phyloP scores from a whole-genome alignment of 2,329 filamentous ascomycete species.

The Penicillium sclerotiorum region DNA sequence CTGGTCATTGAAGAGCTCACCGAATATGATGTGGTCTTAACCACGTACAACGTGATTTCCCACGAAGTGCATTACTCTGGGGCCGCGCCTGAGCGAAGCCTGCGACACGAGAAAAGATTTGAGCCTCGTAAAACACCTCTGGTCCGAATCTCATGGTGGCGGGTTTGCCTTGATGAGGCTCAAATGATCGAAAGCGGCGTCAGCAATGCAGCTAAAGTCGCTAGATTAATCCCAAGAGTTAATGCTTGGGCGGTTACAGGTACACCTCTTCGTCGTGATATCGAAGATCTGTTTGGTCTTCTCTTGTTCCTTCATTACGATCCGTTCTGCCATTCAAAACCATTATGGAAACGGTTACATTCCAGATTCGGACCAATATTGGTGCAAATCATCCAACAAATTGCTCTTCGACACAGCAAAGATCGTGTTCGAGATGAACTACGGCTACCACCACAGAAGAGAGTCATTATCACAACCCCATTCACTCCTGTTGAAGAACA shows the following conservation, averaged over 20 bases:
- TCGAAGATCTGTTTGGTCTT: slow-evolving; percentile 77
- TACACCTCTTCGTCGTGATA: slow-evolving; percentile 80
- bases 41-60: slow-evolving; percentile 70
- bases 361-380: slow-evolving; percentile 66
- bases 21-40: slow-evolving; percentile 60
- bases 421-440: slow-evolving; percentile 77
- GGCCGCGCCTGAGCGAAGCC: slow-evolving; percentile 69
- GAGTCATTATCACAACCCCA: slow-evolving; percentile 84
- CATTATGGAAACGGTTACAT: slow-evolving; percentile 70
- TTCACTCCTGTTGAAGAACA: slow-evolving; percentile 91
- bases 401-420: slow-evolving; percentile 86
- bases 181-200: slow-evolving; percentile 94
- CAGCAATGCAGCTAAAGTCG: slow-evolving; percentile 78
- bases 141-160: slow-evolving; percentile 83
- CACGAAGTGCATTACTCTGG: slow-evolving; percentile 77
- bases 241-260: slow-evolving; percentile 93
- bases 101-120: slow-evolving; percentile 66
- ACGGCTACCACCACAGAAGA: slow-evolving; percentile 76
- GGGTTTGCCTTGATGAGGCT: slow-evolving; percentile 69
- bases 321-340: slow-evolving; percentile 68
- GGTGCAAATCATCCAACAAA: slow-evolving; percentile 66
- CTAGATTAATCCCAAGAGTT: slow-evolving; percentile 74
- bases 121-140: slow-evolving; percentile 72
- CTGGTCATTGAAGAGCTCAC: slow-evolving; percentile 51
- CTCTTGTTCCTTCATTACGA: slow-evolving; percentile 78